Evolutionary conservation across 2,329 filamentous ascomycete species (phyloP).

Genomic region (Uncinocarpus reesii): DNA sequence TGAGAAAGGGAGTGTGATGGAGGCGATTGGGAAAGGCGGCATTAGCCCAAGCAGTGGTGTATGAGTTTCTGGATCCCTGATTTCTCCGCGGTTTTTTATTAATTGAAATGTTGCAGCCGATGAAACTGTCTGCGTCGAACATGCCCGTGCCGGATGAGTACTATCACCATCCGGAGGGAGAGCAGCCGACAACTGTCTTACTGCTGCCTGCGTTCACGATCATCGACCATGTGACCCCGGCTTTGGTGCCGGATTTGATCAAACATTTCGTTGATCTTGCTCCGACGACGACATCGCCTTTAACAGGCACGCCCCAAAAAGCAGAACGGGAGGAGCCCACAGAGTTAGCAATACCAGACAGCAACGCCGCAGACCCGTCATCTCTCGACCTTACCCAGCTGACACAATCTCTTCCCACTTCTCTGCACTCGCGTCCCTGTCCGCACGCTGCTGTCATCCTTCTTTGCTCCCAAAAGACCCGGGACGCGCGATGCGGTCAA

Average conservation of each 20-base stretch:
- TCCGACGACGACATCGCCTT: slow-evolving; percentile 62
- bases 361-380: not conserved
- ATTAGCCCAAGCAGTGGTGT: slow-evolving; percentile 36
- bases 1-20: slow-evolving; percentile 76
- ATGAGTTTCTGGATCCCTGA: slow-evolving; percentile 10
- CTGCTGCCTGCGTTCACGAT: slow-evolving; percentile 76
- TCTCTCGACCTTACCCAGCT: slow-evolving; percentile 21
- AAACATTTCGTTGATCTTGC: slow-evolving; percentile 55
- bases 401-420: slow-evolving; percentile 18
- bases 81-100: not conserved
- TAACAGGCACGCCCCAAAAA: slow-evolving; percentile 25
- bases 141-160: slow-evolving; percentile 65
- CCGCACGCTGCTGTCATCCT: slow-evolving; percentile 81
- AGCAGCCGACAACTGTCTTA: slow-evolving; percentile 64
- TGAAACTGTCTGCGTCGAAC: slow-evolving; percentile 88
- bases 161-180: slow-evolving; percentile 46
- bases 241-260: slow-evolving; percentile 61
- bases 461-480: slow-evolving; percentile 87
- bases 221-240: slow-evolving; percentile 72
- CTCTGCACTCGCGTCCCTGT: slow-evolving; percentile 52
- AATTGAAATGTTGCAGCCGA: slow-evolving; percentile 42
- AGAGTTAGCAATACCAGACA: not conserved
- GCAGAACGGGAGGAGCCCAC: not conserved
- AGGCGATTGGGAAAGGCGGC: slow-evolving; percentile 51
- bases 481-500: slow-evolving; percentile 89